phyloP scores from a whole-genome alignment of 202 grass and related monocot species.

The Panicum hallii region DNA sequence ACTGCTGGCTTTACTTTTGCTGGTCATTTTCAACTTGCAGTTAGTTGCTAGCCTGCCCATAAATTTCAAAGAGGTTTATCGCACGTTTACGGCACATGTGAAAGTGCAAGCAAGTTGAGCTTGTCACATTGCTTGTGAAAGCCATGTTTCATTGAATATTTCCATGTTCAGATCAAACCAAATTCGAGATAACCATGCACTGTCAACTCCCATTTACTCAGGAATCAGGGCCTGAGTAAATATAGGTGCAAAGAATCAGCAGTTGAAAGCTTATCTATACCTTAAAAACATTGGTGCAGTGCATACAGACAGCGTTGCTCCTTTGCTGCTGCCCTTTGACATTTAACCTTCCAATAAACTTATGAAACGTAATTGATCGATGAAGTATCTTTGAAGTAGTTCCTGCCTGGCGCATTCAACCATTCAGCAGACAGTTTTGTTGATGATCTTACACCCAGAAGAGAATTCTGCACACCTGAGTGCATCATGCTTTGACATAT shows the following conservation, averaged over 20 bases:
- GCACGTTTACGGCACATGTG: not conserved
- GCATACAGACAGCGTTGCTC: not conserved
- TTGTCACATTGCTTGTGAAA: not conserved
- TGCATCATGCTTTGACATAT: not conserved
- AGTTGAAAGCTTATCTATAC: not conserved
- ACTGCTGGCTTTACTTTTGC: not conserved
- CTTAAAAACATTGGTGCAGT: not conserved
- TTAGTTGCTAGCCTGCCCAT: not conserved
- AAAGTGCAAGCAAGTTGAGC: conserved; percentile 8
- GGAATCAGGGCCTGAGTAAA: not conserved
- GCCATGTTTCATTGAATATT: not conserved
- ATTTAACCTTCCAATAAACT: not conserved
- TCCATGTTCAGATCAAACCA: not conserved
- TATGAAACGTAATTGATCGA: not conserved
- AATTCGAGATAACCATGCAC: not conserved
- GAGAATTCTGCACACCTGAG: not conserved
- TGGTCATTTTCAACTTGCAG: not conserved
- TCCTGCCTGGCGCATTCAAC: not conserved
- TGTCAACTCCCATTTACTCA: not conserved
- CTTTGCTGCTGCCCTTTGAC: not conserved
- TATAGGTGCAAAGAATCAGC: not conserved
- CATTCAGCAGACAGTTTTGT: not conserved
- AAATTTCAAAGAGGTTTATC: not conserved
- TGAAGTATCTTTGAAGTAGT: not conserved
- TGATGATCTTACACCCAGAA: not conserved